Base-by-base conservation (phyloP, 352 stramenopile genomes). In the Heterotrichella gracilis region DNA sequence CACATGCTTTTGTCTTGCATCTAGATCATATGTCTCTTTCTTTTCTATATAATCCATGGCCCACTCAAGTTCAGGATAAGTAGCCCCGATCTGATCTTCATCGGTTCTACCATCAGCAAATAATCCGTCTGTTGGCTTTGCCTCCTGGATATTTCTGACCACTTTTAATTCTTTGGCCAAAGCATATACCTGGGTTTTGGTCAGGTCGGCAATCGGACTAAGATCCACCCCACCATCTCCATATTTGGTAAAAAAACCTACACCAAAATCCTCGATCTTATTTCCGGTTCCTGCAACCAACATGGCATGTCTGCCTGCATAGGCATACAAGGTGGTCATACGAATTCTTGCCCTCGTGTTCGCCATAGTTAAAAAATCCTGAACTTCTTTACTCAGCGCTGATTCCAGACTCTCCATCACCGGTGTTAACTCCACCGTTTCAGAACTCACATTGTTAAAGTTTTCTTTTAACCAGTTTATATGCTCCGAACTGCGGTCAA, bases 221-320 rank as follows among this genome's bases (percentile, higher is more conserved):
- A 53, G 9, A 53, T 53, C 32, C 9, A 53, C 32, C 9, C 32
- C 32, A 17, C 32, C 32, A n/a, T 53, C 32, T 17, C 32, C 32
- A 53, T 53, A 53, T n/a, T 53, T 53, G 9, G 32, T 53, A n/a
- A 17, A 53, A 53, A 53, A 53, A 9, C 32, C 32, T 17, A 53
- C 32, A n/a, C 32, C 32, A 53, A 53, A 53, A 53, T 53, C 32
- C 32, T 53, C 32, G n/a, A 53, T n/a, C n/a, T 53, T 53, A 53
- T 53, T 53, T n/a, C 32, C 32, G 32, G 32, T 53, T 53, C 32
- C 32, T 9, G 32, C 32, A 53, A 53, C 32, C 32, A 53, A n/a
- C 32, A 53, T 17, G 9, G 9, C n/a, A n/a, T 53, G n/a, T 53
- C 32, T 9, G 9, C 9, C n/a, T 53, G 32, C 32, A n/a, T 17